phyloP scores from a whole-genome alignment of 2,329 filamentous ascomycete species.

The Paecilomyces variotii region DNA sequence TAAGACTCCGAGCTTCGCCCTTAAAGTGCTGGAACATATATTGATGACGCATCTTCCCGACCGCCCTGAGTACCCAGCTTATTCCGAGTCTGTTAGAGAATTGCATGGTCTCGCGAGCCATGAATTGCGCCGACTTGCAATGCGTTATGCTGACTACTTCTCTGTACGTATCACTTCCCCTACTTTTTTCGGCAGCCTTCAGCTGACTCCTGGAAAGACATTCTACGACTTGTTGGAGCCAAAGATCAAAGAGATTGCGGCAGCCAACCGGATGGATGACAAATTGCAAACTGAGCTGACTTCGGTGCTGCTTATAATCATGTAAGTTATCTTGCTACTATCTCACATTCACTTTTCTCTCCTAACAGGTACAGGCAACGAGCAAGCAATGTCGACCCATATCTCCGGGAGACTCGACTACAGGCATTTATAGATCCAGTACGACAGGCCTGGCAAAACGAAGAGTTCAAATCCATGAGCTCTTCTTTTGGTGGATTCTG shows the following conservation, averaged over 20 bases:
- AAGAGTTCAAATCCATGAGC: constrained; percentile 60
- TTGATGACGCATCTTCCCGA: constrained; percentile 72
- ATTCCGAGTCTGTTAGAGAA: constrained; percentile 83
- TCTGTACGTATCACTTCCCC: constrained; percentile 44
- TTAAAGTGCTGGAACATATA: constrained; percentile 86
- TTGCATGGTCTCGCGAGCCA: constrained; percentile 77
- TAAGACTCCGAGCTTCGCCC: constrained; percentile 69
- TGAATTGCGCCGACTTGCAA: constrained; percentile 80
- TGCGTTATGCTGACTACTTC: constrained; percentile 86
- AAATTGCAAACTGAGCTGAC: constrained; percentile 78
- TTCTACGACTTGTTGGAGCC: constrained; percentile 82
- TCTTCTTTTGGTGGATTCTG: constrained; percentile 73
- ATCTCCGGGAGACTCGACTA: constrained; percentile 63
- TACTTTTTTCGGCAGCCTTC: neutral
- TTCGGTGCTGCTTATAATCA: constrained; percentile 88
- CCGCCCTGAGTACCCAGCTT: constrained; percentile 61
- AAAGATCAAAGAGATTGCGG: constrained; percentile 71
- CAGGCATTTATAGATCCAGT: constrained; percentile 75
- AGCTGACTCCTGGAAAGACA: constrained; percentile 39
- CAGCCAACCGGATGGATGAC: constrained; percentile 64
- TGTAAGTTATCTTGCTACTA: constrained; percentile 42
- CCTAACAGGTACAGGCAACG: constrained; percentile 56
- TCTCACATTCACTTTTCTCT: constrained; percentile 8
- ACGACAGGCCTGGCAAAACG: constrained; percentile 68
- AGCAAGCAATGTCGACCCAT: constrained; percentile 62